These are phyloP conservation scores for Ceratocystiopsis minuta DNA, from an alignment of 2,329 filamentous ascomycete genomes.

Conservation along the genomic window DNA sequence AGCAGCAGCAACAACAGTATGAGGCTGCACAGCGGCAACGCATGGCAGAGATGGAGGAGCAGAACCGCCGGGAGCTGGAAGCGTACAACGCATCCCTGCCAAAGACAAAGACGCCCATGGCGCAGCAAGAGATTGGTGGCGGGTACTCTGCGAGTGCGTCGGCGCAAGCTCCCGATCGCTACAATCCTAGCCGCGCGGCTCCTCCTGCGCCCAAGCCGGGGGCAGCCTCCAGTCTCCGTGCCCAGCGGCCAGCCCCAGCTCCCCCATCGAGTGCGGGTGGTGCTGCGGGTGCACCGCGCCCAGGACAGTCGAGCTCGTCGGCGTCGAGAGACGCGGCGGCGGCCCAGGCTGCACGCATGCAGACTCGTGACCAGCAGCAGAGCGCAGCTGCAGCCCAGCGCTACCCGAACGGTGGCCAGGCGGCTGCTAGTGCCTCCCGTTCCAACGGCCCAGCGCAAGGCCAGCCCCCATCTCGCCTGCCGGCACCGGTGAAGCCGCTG, in stretches of 20 bases:
- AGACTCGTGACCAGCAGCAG: conserved; percentile 29
- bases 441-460: conserved; percentile 28
- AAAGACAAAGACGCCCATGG: conserved; percentile 59
- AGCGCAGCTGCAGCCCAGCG: conserved; percentile 34
- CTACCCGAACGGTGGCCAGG: conserved; percentile 35
- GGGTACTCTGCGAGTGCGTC: conserved; percentile 9
- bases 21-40: conserved; percentile 37
- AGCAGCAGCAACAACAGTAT: conserved; percentile 38
- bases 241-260: conserved; percentile 64
- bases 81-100: conserved; percentile 82
- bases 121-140: conserved; percentile 75
- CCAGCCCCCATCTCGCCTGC: conserved; percentile 30
- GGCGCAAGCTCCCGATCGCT: conserved; percentile 40
- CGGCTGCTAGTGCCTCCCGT: conserved; percentile 28
- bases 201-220: conserved; percentile 54
- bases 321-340: conserved; percentile 6
- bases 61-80: conserved; percentile 58
- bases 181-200: conserved; percentile 70
- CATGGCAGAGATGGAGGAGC: conserved; percentile 41
- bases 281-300: conserved; percentile 21
- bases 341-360: conserved; percentile 23
- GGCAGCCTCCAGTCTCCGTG: conserved; percentile 41
- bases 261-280: conserved; percentile 38
- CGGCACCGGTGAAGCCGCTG: conserved; percentile 56
- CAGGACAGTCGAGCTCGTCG: conserved; percentile 32